Conservation (phyloP, 73 alveolate genomes). For the Paramecium octaurelia region DNA sequence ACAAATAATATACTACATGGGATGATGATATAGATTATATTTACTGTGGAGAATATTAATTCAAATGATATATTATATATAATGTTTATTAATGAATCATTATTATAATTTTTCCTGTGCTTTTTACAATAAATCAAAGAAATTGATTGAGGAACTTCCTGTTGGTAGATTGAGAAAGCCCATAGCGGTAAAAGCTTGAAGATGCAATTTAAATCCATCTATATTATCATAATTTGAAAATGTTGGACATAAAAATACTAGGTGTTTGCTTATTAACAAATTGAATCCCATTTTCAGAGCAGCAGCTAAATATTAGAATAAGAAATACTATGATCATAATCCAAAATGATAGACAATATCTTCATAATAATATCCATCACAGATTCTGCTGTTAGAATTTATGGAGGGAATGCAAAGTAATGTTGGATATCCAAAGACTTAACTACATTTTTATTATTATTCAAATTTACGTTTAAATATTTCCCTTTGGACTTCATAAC, state of each 20-base stretch:
- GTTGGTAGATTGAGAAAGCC: conserved; percentile 31
- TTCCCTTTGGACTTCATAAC: conserved; percentile 4
- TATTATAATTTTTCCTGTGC: background rate
- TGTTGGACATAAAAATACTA: conserved; percentile 24
- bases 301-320: background rate
- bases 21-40: conserved; percentile 36
- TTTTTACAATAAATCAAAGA: conserved; percentile 2
- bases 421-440: conserved; percentile 1
- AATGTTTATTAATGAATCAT: background rate
- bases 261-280: background rate
- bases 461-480: background rate
- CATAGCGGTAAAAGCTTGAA: background rate
- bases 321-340: background rate
- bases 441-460: background rate
- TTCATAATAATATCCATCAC: background rate
- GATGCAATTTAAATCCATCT: conserved; percentile 6
- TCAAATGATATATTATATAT: background rate
- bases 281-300: conserved; percentile 39
- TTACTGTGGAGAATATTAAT: background rate
- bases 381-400: background rate
- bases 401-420: background rate
- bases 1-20: background rate
- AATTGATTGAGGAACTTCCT: background rate
- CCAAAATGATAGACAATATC: background rate
- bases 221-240: background rate